Evolutionary conservation across 331 rosid species (phyloP).

Genomic region (Quercus lobata): DNA sequence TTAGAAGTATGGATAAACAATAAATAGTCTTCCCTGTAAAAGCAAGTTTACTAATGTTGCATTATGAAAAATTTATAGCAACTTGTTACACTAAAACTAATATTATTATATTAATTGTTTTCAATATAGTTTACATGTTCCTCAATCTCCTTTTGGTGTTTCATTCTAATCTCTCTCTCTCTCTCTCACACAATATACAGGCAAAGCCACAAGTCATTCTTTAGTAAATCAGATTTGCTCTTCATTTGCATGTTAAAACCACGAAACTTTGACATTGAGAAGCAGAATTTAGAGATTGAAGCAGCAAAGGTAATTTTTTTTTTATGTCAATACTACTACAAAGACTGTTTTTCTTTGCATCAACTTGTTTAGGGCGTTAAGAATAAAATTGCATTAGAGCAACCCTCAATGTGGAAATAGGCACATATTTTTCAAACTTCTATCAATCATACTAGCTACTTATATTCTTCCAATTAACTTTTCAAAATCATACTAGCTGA

Average conservation of each 20-base stretch:
- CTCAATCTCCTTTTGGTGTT: not conserved
- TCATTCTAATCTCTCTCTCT: not conserved
- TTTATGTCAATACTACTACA: not conserved
- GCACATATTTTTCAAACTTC: not conserved
- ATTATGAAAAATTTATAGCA: not conserved
- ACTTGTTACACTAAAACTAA: not conserved
- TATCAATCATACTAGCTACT: not conserved
- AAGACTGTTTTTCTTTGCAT: not conserved
- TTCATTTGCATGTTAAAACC: constrained; percentile 73
- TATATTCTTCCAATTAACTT: not conserved
- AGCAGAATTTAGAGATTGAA: constrained; percentile 56
- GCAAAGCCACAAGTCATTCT: constrained; percentile 68
- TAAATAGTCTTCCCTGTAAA: not conserved
- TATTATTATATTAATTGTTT: not conserved
- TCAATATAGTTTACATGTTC: not conserved
- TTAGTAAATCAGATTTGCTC: constrained; percentile 61
- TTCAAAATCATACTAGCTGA: not conserved
- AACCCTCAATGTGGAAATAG: not conserved
- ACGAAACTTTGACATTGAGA: constrained; percentile 43
- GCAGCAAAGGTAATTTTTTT: constrained; percentile 51
- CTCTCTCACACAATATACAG: constrained; percentile 22
- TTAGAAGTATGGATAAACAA: not conserved
- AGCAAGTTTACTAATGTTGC: not conserved
- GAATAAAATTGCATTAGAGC: not conserved
- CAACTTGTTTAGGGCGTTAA: not conserved